These are phyloP conservation scores for Gnomoniopsis smithogilvyi DNA, from an alignment of 2,329 filamentous ascomycete genomes.

Conservation along the genomic window DNA sequence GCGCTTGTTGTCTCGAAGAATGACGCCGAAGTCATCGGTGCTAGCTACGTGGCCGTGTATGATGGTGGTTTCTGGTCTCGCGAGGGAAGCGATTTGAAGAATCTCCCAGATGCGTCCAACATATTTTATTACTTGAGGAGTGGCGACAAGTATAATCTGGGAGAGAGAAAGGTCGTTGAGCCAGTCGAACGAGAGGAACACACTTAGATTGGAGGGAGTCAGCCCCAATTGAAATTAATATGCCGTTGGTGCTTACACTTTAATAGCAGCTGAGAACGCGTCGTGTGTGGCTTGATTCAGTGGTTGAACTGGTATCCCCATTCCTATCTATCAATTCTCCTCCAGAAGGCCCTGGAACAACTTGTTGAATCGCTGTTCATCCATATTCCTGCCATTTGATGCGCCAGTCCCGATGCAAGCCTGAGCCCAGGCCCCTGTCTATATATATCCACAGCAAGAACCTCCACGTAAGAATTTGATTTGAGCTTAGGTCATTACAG, in stretches of 20 bases:
- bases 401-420: slow-evolving; percentile 10
- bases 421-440: background rate
- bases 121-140: slow-evolving; percentile 27
- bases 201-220: background rate
- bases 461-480: background rate
- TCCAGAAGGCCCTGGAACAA: background rate
- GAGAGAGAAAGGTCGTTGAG: slow-evolving; percentile 24
- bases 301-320: background rate
- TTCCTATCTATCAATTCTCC: background rate
- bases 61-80: slow-evolving; percentile 29
- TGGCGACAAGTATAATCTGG: slow-evolving; percentile 28
- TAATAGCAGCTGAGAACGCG: background rate
- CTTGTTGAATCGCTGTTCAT: background rate
- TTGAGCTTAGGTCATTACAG: background rate
- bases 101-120: slow-evolving; percentile 22
- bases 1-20: slow-evolving; percentile 29
- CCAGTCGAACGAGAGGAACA: background rate
- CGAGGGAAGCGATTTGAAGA: slow-evolving; percentile 27
- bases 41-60: slow-evolving; percentile 29
- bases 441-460: background rate
- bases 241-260: background rate
- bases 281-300: background rate
- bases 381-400: background rate
- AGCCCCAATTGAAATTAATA: background rate
- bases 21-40: slow-evolving; percentile 25